These are phyloP conservation scores for Teratosphaeria zuluensis DNA, from an alignment of 2,329 filamentous ascomycete genomes.

Conservation along the genomic window DNA sequence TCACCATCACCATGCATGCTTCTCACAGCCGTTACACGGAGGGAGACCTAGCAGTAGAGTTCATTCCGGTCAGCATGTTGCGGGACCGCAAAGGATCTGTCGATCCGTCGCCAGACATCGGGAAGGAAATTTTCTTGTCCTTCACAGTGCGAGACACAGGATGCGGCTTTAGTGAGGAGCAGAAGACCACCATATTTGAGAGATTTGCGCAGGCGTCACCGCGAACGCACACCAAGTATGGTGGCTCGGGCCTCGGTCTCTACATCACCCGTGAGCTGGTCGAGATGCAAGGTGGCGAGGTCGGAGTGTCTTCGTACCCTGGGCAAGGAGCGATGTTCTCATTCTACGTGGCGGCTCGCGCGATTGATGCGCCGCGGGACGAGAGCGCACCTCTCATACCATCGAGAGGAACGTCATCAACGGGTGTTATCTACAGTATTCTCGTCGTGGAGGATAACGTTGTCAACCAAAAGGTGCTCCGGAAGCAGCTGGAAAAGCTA, in stretches of 20 bases:
- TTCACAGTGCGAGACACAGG: slow-evolving; percentile 72
- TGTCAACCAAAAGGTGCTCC: slow-evolving; percentile 39
- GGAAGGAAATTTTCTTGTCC: slow-evolving; percentile 55
- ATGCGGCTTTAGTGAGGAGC: slow-evolving; percentile 53
- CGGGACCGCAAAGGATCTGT: slow-evolving; percentile 36
- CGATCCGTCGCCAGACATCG: slow-evolving; percentile 21
- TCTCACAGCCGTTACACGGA: slow-evolving; percentile 46
- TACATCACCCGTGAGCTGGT: slow-evolving; percentile 70
- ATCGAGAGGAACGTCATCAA: neutral
- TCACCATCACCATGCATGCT: slow-evolving; percentile 55
- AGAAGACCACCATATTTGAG: slow-evolving; percentile 66
- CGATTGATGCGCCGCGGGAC: slow-evolving; percentile 29
- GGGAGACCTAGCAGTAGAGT: slow-evolving; percentile 41
- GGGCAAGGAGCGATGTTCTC: slow-evolving; percentile 64
- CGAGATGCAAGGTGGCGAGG: slow-evolving; percentile 68
- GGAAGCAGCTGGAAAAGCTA: slow-evolving; percentile 39
- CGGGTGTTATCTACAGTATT: slow-evolving; percentile 8
- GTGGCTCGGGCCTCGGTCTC: slow-evolving; percentile 65
- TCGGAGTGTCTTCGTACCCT: slow-evolving; percentile 59
- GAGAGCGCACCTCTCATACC: neutral
- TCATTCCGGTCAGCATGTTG: slow-evolving; percentile 49
- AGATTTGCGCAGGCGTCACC: slow-evolving; percentile 69
- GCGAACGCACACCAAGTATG: slow-evolving; percentile 67
- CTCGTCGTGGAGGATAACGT: slow-evolving; percentile 36
- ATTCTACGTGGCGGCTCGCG: slow-evolving; percentile 63